These are phyloP conservation scores for Mycena sanguinolenta DNA, from an alignment of 768 basidiomycete species.

Conservation along the genomic window DNA sequence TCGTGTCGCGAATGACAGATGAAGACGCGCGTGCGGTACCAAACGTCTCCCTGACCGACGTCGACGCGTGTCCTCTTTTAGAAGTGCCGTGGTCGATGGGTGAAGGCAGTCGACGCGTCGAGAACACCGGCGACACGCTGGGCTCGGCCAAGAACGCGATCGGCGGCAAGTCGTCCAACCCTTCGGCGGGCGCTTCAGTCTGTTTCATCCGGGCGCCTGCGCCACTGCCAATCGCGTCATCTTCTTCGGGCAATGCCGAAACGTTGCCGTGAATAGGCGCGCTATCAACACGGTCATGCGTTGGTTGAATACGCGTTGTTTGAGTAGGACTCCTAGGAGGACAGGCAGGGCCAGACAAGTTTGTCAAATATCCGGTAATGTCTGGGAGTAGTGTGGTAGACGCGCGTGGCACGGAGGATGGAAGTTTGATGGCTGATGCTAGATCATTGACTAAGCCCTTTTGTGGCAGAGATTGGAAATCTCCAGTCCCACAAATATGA, in stretches of 20 bases:
- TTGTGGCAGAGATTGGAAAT: not conserved
- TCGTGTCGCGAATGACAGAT: not conserved
- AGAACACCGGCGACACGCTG: not conserved
- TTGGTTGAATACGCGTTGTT: not conserved
- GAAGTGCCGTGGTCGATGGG: not conserved
- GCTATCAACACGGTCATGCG: not conserved
- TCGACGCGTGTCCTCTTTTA: no score
- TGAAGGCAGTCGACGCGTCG: not conserved
- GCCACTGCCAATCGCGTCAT: not conserved
- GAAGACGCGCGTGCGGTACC: no score
- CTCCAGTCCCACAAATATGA: not conserved
- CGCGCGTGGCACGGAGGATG: conserved; percentile 6
- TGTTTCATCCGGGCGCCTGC: not conserved
- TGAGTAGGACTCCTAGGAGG: no score
- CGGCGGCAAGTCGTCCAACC: conserved; percentile 12
- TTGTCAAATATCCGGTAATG: not conserved
- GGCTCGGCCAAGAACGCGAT: conserved; percentile 21
- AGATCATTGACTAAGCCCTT: not conserved
- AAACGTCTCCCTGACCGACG: no score
- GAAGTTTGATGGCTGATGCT: conserved; percentile 4
- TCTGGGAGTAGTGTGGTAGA: not conserved
- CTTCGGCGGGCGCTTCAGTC: not conserved
- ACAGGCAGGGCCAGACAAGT: not conserved
- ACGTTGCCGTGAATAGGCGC: conserved; percentile 1
- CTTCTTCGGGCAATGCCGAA: not conserved